Base-by-base conservation (phyloP, 228 moss, liverwort and hornwort genomes). In the Sphagnum fallax region DNA sequence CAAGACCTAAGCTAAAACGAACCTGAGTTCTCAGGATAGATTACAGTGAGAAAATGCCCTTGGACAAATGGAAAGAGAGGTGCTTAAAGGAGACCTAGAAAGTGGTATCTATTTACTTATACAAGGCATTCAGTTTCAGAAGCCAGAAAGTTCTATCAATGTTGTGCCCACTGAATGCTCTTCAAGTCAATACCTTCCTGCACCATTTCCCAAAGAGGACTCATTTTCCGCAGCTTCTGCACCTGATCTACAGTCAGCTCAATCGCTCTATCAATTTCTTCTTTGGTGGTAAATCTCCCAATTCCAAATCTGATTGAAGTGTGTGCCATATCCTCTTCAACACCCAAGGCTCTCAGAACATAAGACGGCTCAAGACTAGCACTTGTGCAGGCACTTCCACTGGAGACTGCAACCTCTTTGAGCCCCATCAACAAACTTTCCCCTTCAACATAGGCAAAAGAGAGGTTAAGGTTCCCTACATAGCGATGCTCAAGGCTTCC, bases 201-300 rank as follows among this genome's bases (percentile, higher is more conserved):
- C 8, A 97, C 97, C 97, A 97, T 97, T 76, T 93, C 97, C 97
- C 97, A 97, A 0, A 97, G 75, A 32, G 97, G 97, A 65, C 97
- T 97, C 93, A 97, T 91, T 73, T 90, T 65, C 74, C 93, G 81
- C 73, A 97, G 78, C 80, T 97, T 91, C 16, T 87, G 80, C 66
- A 97, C 97, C 72, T 82, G 88, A 64, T 91, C 88, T 16, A 97
- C 91, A 10, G 93, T 93, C 6, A 97, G 79, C 51, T 75, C 72
- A 12, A 93, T 48, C 18, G 97, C 93, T 77, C 76, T 87, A 72
- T 97, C 90, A 10, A 93, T 76, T 74, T 97, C 97, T 75, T 93
- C 91, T 71, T 81, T 78, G 6, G 90, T 97, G 10, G 91, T 90
- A 52, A 97, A 93, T 73, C 97, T 91, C 58, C 97, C 97, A 15